Percentiles rank a stretch among this genome's conserved stretches.
Evolutionary conservation across 306 rosid species (phyloP).

Genomic region (Begonia masoniana): DNA sequence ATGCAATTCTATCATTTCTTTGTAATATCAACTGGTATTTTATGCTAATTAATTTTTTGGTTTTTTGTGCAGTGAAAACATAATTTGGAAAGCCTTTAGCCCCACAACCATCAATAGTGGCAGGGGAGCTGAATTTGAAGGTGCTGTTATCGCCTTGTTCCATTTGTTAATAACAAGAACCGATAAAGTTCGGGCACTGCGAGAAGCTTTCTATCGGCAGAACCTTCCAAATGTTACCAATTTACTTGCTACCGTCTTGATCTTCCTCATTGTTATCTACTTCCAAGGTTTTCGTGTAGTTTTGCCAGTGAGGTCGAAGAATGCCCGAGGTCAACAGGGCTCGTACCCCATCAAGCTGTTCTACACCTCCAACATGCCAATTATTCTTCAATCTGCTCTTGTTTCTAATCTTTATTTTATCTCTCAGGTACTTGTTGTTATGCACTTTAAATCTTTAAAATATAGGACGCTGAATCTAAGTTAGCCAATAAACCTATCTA

Average conservation of each 20-base stretch:
- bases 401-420: slow-evolving; percentile 85
- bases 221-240: slow-evolving; percentile 94
- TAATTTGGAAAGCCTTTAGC: slow-evolving; percentile 92
- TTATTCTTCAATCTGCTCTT: slow-evolving; percentile 92
- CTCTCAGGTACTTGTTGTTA: slow-evolving; percentile 54
- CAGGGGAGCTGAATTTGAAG: slow-evolving; percentile 92
- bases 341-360: slow-evolving; percentile 91
- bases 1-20: slow-evolving; percentile 4
- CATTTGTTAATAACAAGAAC: slow-evolving; percentile 78
- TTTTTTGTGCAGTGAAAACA: slow-evolving; percentile 51
- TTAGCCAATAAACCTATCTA: neutral
- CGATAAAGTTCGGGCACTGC: slow-evolving; percentile 81
- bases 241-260: slow-evolving; percentile 76
- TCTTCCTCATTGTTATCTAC: slow-evolving; percentile 76
- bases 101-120: slow-evolving; percentile 96
- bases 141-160: slow-evolving; percentile 87
- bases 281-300: slow-evolving; percentile 97
- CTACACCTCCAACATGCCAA: slow-evolving; percentile 97
- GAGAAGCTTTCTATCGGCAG: slow-evolving; percentile 88
- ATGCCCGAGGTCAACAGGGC: slow-evolving; percentile 93
- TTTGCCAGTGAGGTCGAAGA: slow-evolving; percentile 92
- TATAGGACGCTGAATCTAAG: too few species aligned
- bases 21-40: neutral
- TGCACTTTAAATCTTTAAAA: slow-evolving; percentile 4
- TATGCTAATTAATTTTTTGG: neutral